These are phyloP conservation scores for Rhodomyrtus psidioides DNA, from an alignment of 441 rosid species.

Conservation along the genomic window DNA sequence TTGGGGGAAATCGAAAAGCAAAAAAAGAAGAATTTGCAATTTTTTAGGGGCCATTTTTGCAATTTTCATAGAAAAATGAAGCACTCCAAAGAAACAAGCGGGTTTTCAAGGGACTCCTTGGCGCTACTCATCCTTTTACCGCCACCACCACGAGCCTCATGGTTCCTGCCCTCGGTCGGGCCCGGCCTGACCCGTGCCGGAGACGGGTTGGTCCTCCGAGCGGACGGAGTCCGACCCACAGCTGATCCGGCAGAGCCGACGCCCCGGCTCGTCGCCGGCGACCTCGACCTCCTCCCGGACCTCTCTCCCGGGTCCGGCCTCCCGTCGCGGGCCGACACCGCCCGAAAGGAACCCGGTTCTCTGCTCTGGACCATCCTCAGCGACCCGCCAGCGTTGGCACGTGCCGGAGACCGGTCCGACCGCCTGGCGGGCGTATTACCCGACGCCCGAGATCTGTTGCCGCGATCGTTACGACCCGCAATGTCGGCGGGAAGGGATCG, in stretches of 20 bases:
- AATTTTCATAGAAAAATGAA: slow-evolving; percentile 60
- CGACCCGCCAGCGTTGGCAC: slow-evolving; percentile 19
- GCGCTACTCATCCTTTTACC: slow-evolving; percentile 9
- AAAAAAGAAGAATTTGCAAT: neutral
- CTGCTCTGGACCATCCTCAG: slow-evolving; percentile 28
- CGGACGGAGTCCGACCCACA: slow-evolving; percentile 37
- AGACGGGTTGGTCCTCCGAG: slow-evolving; percentile 34
- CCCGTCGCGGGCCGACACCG: neutral
- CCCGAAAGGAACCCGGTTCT: slow-evolving; percentile 5
- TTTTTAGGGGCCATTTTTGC: neutral
- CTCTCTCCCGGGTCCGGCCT: slow-evolving; percentile 45
- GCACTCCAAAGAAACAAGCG: slow-evolving; percentile 79
- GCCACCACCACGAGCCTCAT: slow-evolving; percentile 8
- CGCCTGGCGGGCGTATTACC: slow-evolving; percentile 37
- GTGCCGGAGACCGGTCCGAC: slow-evolving; percentile 43
- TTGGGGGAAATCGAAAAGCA: neutral
- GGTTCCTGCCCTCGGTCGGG: slow-evolving; percentile 8
- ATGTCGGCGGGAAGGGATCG: neutral
- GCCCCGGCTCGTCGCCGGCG: slow-evolving; percentile 32
- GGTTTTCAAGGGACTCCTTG: slow-evolving; percentile 61
- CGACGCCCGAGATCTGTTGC: slow-evolving; percentile 21
- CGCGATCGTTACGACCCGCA: neutral
- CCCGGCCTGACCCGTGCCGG: slow-evolving; percentile 50
- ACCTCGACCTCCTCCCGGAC: slow-evolving; percentile 70
- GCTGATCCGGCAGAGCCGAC: slow-evolving; percentile 9